Evolutionary conservation across 495 filamentous ascomycete genomes (phyloP).

Genomic region (Diplogelasinospora grovesii): DNA sequence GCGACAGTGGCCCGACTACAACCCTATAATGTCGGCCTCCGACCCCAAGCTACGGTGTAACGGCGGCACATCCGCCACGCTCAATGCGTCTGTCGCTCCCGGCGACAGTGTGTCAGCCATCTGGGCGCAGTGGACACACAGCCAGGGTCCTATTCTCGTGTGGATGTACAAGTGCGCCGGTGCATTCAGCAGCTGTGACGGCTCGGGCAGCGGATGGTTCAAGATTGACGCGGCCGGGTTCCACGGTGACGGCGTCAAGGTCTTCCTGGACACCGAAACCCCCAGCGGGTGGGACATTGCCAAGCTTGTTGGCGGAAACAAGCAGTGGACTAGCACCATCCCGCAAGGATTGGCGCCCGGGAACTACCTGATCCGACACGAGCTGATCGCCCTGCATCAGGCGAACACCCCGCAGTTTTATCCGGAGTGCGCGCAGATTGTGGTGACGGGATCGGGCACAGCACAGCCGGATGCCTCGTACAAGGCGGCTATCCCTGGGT

Average conservation of each 20-base stretch:
- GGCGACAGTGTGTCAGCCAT: slow-evolving; percentile 44
- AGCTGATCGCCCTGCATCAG: slow-evolving; percentile 54
- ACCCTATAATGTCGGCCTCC: slow-evolving; percentile 38
- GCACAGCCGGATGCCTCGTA: slow-evolving; percentile 33
- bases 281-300: slow-evolving; percentile 26
- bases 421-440: slow-evolving; percentile 53
- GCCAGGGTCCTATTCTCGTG: slow-evolving; percentile 49
- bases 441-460: slow-evolving; percentile 44
- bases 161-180: slow-evolving; percentile 49
- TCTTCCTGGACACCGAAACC: slow-evolving; percentile 26
- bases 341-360: slow-evolving; percentile 44
- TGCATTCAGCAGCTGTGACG: slow-evolving; percentile 40
- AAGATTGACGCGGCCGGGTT: slow-evolving; percentile 55
- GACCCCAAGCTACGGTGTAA: slow-evolving; percentile 48
- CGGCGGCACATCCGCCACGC: slow-evolving; percentile 42
- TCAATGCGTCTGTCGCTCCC: slow-evolving; percentile 36
- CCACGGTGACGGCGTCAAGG: slow-evolving; percentile 24
- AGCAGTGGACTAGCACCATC: slow-evolving; percentile 48
- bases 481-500: slow-evolving; percentile 46
- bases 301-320: slow-evolving; percentile 39
- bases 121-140: slow-evolving; percentile 52
- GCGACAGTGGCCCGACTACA: slow-evolving; percentile 49
- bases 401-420: slow-evolving; percentile 56
- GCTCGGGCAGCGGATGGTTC: slow-evolving; percentile 46
- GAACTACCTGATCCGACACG: slow-evolving; percentile 55